Conservation (phyloP, 345 rosid species). For the Balakata baccata region DNA sequence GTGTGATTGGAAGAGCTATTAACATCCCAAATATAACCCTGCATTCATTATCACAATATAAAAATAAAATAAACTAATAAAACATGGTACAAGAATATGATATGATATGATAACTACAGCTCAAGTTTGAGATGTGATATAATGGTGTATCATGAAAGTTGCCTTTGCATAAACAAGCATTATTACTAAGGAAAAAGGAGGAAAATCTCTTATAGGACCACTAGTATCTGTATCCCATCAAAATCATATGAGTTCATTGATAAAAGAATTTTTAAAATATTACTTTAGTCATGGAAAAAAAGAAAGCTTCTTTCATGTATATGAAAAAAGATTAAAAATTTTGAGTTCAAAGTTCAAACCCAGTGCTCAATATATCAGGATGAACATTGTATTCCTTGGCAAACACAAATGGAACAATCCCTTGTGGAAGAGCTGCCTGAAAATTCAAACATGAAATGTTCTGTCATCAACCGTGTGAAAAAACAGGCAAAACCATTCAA, state of each 20-base stretch:
- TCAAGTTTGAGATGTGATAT: no score
- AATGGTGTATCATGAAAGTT: background rate
- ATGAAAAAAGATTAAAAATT: background rate
- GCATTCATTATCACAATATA: background rate
- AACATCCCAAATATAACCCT: constrained; percentile 66
- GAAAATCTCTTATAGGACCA: constrained; percentile 12
- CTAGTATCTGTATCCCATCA: background rate
- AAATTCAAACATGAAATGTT: constrained; percentile 11
- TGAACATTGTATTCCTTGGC: constrained; percentile 79
- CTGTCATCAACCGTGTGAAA: no score
- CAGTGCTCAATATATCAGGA: constrained; percentile 77
- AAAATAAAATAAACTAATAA: background rate
- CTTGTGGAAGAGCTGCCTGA: constrained; percentile 89
- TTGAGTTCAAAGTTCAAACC: constrained; percentile 32
- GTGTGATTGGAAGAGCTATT: constrained; percentile 51
- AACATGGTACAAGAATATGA: constrained; percentile 11
- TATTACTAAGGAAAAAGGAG: background rate
- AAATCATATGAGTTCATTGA: background rate
- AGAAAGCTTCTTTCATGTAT: background rate
- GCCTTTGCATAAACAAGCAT: constrained; percentile 4
- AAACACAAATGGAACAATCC: no score
- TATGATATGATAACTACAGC: constrained; percentile 4
- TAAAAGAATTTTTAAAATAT: no score
- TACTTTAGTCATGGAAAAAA: no score
- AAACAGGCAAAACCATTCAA: no score